Conservation (phyloP, 306 rosid species). For the Mucuna pruriens region DNA sequence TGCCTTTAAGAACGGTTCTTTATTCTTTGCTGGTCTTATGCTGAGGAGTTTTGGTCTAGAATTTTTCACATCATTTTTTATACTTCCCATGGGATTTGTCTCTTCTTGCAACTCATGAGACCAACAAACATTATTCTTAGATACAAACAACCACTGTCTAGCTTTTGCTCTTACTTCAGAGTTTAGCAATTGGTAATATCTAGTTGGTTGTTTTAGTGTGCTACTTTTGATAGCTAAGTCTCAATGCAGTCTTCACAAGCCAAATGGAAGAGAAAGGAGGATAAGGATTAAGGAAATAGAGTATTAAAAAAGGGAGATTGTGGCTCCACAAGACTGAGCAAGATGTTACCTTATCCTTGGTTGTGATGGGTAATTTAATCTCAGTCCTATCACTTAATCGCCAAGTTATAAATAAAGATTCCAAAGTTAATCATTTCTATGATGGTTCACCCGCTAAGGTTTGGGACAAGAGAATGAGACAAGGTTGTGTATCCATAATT, state of each 20-base stretch:
- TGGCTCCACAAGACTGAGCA: constrained; percentile 35
- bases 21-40: neutral
- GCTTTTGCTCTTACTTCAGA: neutral
- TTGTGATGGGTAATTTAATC: constrained; percentile 22
- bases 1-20: constrained; percentile 15
- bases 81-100: constrained; percentile 14
- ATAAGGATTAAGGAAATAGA: constrained; percentile 39
- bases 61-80: neutral
- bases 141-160: constrained; percentile 9
- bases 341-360: constrained; percentile 36
- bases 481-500: constrained; percentile 21
- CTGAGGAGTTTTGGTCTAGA: constrained; percentile 11
- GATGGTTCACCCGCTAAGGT: constrained; percentile 4
- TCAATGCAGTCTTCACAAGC: constrained; percentile 36
- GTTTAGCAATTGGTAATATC: constrained; percentile 30
- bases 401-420: constrained; percentile 9
- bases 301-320: constrained; percentile 7
- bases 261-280: constrained; percentile 28
- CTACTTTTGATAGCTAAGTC: constrained; percentile 16
- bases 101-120: constrained; percentile 13
- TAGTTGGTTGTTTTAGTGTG: constrained; percentile 30
- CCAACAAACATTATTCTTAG: constrained; percentile 16
- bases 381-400: constrained; percentile 31
- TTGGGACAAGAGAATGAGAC: constrained; percentile 2
- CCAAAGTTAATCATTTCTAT: constrained; percentile 3